Base-by-base conservation (phyloP, 2,329 filamentous ascomycete genomes). In the Cadophora sp. region DNA sequence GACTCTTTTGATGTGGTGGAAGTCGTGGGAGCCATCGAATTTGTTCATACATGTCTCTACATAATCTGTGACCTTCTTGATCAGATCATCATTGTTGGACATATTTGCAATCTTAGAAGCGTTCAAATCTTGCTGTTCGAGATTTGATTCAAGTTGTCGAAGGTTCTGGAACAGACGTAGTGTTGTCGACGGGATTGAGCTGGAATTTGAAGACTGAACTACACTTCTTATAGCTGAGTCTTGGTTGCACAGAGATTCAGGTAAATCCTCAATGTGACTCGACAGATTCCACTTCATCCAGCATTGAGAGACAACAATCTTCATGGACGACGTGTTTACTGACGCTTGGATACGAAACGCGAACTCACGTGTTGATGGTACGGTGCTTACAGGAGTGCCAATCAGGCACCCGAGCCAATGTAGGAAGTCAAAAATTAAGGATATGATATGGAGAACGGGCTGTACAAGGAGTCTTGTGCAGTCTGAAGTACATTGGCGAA, bases 21-120 rank as follows among this genome's bases (percentile, higher is more conserved):
- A 96, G 81, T 97, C 93, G 82, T 97, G 94, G 1, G 92, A 97
- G 66, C 88, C 88, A 80, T 97, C 94, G 80, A 65, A 65, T 71
- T 86, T 83, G 55, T 86, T 82, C 90, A 94, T 94, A 83, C 90
- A 92, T 46, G 83, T 80, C 75, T 87, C 81, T 64, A 92, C 89
- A 77, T 90, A 91, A 56, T 80, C 79, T 43, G 86, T 87, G 68
- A 89, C 86, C 58, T 81, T 74, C 40, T 80, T 78, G 77, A 87
- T 79, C 71, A 92, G 82, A 6, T 69, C 68, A 31, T 64, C 24
- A 14, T 66, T 14, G 8, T 51, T 27, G 5, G 46, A 34, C 59
- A 60, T 68, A 11, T 22, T 50, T 53, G 29, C 6, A 19, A 22
- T 3, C 2, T 12, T 26, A 7, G 6, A 27, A 27, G 9, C 0